A percentile compares a stretch with the other conserved stretches of the same genome.
These are phyloP conservation scores for Annulohypoxylon maeteangense DNA, from an alignment of 495 filamentous ascomycete species.

Conservation along the genomic window DNA sequence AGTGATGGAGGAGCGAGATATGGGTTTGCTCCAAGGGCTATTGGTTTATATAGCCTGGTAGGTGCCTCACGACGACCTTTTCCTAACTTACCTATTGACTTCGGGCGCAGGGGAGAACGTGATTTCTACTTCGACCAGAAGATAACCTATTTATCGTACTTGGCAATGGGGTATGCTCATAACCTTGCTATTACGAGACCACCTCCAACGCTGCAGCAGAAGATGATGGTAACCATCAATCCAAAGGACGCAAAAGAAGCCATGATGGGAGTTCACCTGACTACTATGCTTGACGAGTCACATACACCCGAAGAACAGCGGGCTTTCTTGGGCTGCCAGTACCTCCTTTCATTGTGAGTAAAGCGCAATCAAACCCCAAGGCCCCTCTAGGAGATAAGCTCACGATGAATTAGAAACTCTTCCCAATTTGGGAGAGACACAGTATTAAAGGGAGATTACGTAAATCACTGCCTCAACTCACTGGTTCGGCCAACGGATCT, in stretches of 20 bases:
- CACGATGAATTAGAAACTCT: slow-evolving; percentile 42
- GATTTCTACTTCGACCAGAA: slow-evolving; percentile 45
- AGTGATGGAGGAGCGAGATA: slow-evolving; percentile 45
- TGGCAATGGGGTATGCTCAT: slow-evolving; percentile 50
- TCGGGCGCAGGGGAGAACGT: slow-evolving; percentile 28
- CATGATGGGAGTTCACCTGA: slow-evolving; percentile 19
- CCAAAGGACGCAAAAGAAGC: slow-evolving; percentile 32
- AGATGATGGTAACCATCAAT: slow-evolving; percentile 32
- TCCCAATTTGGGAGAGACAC: slow-evolving; percentile 46
- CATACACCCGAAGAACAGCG: slow-evolving; percentile 48
- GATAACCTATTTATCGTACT: slow-evolving; percentile 45
- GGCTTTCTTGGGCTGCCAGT: slow-evolving; percentile 49
- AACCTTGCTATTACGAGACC: slow-evolving; percentile 47
- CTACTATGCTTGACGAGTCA: slow-evolving; percentile 27
- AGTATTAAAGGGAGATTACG: slow-evolving; percentile 36
- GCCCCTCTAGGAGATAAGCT: background rate
- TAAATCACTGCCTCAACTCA: slow-evolving; percentile 42
- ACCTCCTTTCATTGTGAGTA: slow-evolving; percentile 48
- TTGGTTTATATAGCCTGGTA: slow-evolving; percentile 50
- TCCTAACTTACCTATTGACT: background rate
- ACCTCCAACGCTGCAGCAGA: slow-evolving; percentile 31
- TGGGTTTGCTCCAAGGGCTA: slow-evolving; percentile 49
- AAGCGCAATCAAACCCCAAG: background rate
- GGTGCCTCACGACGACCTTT: background rate
- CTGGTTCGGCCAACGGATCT: slow-evolving; percentile 40